Percentiles rank a stretch among this genome's conserved stretches.
Evolutionary conservation across 345 rosid genomes (phyloP).

Genomic region (Leavenworthia alabamica): DNA sequence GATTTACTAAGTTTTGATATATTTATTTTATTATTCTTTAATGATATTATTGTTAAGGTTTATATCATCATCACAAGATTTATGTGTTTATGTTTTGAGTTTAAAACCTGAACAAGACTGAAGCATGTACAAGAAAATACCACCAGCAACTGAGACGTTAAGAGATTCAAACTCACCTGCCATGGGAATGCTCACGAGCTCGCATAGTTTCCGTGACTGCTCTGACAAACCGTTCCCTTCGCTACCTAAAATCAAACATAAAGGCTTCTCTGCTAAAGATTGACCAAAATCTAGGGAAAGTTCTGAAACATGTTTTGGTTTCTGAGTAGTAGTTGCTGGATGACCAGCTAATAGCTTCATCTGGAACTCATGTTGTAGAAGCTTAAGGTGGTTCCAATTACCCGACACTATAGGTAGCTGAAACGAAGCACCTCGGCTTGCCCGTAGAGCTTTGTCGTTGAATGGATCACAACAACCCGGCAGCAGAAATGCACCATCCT

Average conservation of each 20-base stretch:
- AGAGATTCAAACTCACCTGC: constrained; percentile 78
- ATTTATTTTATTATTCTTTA: background rate
- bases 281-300: constrained; percentile 46
- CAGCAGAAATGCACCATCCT: constrained; percentile 90
- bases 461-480: constrained; percentile 97
- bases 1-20: background rate
- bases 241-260: constrained; percentile 78
- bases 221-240: constrained; percentile 83
- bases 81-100: background rate
- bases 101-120: constrained; percentile 33
- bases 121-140: constrained; percentile 72
- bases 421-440: constrained; percentile 92
- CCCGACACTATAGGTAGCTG: constrained; percentile 80
- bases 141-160: constrained; percentile 93
- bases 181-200: constrained; percentile 89
- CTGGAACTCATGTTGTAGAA: constrained; percentile 41
- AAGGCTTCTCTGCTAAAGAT: constrained; percentile 41
- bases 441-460: constrained; percentile 76
- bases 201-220: constrained; percentile 46
- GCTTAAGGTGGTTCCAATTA: constrained; percentile 58
- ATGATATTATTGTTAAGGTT: background rate
- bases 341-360: constrained; percentile 87
- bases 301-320: constrained; percentile 32
- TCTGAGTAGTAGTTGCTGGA: constrained; percentile 42
- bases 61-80: background rate